Conservation (phyloP, 2,329 filamentous ascomycete genomes). For the Colletotrichum trifolii region DNA sequence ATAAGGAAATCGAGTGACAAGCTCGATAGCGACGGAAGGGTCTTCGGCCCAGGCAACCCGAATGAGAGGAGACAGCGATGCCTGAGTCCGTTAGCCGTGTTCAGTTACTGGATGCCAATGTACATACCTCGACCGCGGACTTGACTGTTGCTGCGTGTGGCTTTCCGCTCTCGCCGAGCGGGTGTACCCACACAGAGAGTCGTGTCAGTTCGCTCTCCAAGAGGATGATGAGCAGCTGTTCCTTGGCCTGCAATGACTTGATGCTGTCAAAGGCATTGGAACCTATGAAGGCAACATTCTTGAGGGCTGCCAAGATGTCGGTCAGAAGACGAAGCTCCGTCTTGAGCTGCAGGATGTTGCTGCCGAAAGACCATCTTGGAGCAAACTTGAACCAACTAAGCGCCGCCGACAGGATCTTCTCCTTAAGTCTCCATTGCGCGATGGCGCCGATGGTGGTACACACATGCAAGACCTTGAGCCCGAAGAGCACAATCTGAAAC, state of each 20-base stretch:
- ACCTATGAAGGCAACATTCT: slow-evolving; percentile 71
- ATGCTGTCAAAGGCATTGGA: slow-evolving; percentile 62
- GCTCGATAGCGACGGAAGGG: slow-evolving; percentile 87
- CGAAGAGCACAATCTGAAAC: slow-evolving; percentile 87
- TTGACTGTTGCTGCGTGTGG: slow-evolving; percentile 37
- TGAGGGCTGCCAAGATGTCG: slow-evolving; percentile 77
- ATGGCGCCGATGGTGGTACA: slow-evolving; percentile 73
- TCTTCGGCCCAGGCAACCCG: slow-evolving; percentile 88
- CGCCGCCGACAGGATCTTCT: slow-evolving; percentile 86
- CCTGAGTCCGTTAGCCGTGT: slow-evolving; percentile 48
- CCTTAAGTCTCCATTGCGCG: slow-evolving; percentile 85
- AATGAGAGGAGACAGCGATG: slow-evolving; percentile 71
- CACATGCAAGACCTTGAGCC: slow-evolving; percentile 79
- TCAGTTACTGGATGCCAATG: neutral
- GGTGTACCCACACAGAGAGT: slow-evolving; percentile 89
- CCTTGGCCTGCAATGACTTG: slow-evolving; percentile 79
- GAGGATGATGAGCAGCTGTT: slow-evolving; percentile 83
- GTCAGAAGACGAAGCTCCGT: slow-evolving; percentile 86
- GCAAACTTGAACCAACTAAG: slow-evolving; percentile 88
- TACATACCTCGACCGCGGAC: slow-evolving; percentile 50
- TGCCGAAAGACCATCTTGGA: slow-evolving; percentile 94
- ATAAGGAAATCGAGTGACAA: slow-evolving; percentile 82
- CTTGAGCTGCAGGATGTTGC: slow-evolving; percentile 92
- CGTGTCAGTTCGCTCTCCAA: slow-evolving; percentile 87
- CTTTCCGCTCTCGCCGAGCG: slow-evolving; percentile 68